Conservation (phyloP, 208 protist species). For the Leptomonas pyrrhocoris region DNA sequence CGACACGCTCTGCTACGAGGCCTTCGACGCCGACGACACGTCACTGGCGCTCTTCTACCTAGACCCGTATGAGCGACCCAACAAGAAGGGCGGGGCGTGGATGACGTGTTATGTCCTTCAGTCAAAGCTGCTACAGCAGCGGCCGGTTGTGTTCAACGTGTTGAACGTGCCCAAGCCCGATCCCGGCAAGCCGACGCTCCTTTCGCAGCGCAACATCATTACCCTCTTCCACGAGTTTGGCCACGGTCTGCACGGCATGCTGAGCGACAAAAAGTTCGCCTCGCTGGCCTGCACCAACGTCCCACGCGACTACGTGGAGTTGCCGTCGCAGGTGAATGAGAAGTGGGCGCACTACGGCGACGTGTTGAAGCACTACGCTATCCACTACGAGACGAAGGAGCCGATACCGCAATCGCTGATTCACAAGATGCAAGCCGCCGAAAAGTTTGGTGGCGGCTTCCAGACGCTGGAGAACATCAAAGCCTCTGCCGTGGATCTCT, state of each 20-base stretch:
- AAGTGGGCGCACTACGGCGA: constrained; percentile 66
- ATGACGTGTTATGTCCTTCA: constrained; percentile 59
- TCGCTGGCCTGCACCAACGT: constrained; percentile 65
- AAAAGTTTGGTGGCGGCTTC: constrained; percentile 45
- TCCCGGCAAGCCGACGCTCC: constrained; percentile 54
- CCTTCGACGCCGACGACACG: constrained; percentile 40
- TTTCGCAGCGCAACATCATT: constrained; percentile 61
- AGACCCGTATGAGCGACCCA: constrained; percentile 54
- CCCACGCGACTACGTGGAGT: constrained; percentile 81
- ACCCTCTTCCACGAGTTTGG: constrained; percentile 77
- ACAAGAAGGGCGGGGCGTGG: constrained; percentile 64
- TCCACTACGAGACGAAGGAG: constrained; percentile 68
- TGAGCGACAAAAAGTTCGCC: constrained; percentile 44
- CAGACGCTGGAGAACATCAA: constrained; percentile 63
- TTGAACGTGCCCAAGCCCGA: constrained; percentile 64
- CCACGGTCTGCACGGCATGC: constrained; percentile 78
- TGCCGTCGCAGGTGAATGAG: constrained; percentile 85
- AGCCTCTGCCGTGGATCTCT: constrained; percentile 56
- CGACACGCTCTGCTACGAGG: constrained; percentile 48
- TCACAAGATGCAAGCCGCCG: constrained; percentile 49
- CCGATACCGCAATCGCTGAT: constrained; percentile 50
- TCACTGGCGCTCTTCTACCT: constrained; percentile 53
- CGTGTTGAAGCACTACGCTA: constrained; percentile 60
- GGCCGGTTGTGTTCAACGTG: constrained; percentile 54
- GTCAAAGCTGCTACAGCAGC: constrained; percentile 34